Evolutionary conservation across 106 monocot genomes (phyloP).

Genomic region (Apostasia ramifera): DNA sequence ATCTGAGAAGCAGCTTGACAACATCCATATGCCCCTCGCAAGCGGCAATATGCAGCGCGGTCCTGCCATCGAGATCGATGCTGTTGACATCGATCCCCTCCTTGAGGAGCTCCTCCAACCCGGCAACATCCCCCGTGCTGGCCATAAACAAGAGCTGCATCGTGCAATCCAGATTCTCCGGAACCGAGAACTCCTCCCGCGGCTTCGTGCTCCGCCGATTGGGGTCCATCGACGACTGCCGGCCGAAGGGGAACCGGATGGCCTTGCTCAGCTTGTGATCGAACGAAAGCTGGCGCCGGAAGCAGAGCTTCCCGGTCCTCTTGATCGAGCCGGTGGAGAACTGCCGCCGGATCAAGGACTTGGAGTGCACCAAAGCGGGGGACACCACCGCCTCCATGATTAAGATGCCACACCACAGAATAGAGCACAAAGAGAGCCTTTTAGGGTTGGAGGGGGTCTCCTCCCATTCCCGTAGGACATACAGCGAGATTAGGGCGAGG

Average conservation of each 20-base stretch:
- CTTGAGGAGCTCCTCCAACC: conserved; percentile 46
- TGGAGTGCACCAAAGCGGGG: conserved; percentile 5
- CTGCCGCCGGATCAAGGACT: conserved; percentile 36
- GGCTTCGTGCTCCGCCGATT: conserved; percentile 14
- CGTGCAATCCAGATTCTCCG: conserved; percentile 63
- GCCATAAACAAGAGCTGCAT: conserved; percentile 85
- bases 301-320: conserved; percentile 20
- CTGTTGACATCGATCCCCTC: conserved; percentile 72
- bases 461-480: not conserved
- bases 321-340: conserved; percentile 37
- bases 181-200: conserved; percentile 48
- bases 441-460: not conserved
- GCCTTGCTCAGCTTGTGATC: conserved; percentile 13
- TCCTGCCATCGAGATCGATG: conserved; percentile 83
- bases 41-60: conserved; percentile 77
- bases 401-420: not conserved
- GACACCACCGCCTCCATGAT: conserved; percentile 28
- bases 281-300: conserved; percentile 45
- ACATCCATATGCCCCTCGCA: conserved; percentile 77
- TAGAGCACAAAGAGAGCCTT: not conserved
- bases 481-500: not conserved
- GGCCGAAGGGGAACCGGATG: conserved; percentile 31
- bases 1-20: conserved; percentile 45
- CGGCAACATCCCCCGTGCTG: conserved; percentile 50
- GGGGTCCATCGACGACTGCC: conserved; percentile 60